Conservation (phyloP, 139 green algal genomes). For the Limnomonas spitsbergensis region DNA sequence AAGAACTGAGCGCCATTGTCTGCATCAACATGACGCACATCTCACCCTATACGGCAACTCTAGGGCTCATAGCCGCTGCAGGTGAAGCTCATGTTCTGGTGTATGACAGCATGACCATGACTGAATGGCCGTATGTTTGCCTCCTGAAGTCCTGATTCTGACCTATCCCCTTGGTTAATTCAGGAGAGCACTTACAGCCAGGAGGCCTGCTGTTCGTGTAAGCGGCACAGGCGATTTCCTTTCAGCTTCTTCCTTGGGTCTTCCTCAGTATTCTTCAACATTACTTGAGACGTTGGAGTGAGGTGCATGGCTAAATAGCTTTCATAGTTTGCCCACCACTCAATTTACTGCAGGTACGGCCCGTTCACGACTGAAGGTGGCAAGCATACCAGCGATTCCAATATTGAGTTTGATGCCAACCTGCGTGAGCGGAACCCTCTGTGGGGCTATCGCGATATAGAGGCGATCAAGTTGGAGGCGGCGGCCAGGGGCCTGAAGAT, state of each 20-base stretch:
- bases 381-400: constrained; percentile 40
- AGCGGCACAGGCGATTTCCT: neutral
- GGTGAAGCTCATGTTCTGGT: too few species aligned
- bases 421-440: constrained; percentile 34
- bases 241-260: neutral
- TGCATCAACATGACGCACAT: constrained; percentile 62
- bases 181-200: too few species aligned
- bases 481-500: constrained; percentile 30
- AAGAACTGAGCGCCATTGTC: too few species aligned
- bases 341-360: constrained; percentile 53
- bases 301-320: neutral
- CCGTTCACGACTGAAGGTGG: constrained; percentile 48
- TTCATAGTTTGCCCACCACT: neutral
- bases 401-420: constrained; percentile 50
- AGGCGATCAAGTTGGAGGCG: constrained; percentile 39
- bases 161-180: too few species aligned
- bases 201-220: too few species aligned
- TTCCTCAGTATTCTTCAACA: neutral
- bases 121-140: too few species aligned
- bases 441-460: constrained; percentile 62
- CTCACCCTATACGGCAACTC: constrained; percentile 38
- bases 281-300: neutral
- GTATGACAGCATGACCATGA: too few species aligned
- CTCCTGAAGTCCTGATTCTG: too few species aligned
- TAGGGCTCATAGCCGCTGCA: constrained; percentile 33